Evolutionary conservation across 352 stramenopile species (phyloP).

Genomic region (Globisporangium abappressorium): DNA sequence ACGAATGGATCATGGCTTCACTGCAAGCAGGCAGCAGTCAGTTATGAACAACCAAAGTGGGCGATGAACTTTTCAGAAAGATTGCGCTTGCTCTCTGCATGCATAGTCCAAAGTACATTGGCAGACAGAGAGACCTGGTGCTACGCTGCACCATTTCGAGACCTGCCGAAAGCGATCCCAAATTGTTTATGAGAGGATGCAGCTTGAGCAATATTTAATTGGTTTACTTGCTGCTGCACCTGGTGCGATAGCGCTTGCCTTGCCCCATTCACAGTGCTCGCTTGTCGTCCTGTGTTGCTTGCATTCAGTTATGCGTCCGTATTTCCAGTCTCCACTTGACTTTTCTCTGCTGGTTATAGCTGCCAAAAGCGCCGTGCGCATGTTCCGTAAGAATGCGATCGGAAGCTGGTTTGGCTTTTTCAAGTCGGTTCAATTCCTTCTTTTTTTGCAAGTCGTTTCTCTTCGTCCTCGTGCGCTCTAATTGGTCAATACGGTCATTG

Average conservation of each 20-base stretch:
- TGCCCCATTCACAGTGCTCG: too few species aligned
- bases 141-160: background rate
- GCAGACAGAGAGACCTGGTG: background rate
- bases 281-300: background rate
- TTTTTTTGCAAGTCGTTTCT: conserved; percentile 7
- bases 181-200: background rate
- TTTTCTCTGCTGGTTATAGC: background rate
- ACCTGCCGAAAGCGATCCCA: background rate
- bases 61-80: background rate
- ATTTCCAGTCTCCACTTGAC: background rate
- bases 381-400: background rate
- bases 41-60: background rate
- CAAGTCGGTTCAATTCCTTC: conserved; percentile 11
- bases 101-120: background rate
- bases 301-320: background rate
- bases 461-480: background rate
- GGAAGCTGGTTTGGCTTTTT: conserved; percentile 1
- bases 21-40: background rate
- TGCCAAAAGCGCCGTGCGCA: background rate
- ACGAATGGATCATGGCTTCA: background rate
- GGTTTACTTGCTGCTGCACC: background rate
- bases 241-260: background rate
- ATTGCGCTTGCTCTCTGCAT: background rate
- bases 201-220: background rate
- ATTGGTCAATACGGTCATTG: background rate